phyloP scores from a whole-genome alignment of 2,329 filamentous ascomycete species.

The Mollisia scopiformis region DNA sequence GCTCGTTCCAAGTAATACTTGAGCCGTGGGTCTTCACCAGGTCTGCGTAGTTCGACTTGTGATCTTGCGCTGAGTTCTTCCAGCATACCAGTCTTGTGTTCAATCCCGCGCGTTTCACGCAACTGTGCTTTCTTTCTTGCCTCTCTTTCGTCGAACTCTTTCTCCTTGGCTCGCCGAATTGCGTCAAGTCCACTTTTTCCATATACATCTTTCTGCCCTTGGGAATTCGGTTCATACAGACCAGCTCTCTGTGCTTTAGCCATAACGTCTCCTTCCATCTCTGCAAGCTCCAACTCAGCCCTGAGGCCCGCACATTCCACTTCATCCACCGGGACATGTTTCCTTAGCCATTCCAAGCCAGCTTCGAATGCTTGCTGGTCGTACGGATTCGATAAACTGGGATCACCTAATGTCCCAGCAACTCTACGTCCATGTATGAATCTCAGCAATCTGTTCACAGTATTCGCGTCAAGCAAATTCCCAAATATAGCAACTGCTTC shows the following conservation, averaged over 20 bases:
- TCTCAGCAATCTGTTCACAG: slow-evolving; percentile 57
- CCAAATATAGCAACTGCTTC: slow-evolving; percentile 57
- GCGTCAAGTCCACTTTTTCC: slow-evolving; percentile 59
- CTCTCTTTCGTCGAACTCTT: slow-evolving; percentile 48
- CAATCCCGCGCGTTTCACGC: slow-evolving; percentile 44
- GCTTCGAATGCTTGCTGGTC: slow-evolving; percentile 42
- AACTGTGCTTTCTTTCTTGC: slow-evolving; percentile 41
- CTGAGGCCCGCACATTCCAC: slow-evolving; percentile 61
- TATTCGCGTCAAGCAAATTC: slow-evolving; percentile 43
- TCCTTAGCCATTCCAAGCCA: slow-evolving; percentile 59
- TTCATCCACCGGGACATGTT: slow-evolving; percentile 60
- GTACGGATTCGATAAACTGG: slow-evolving; percentile 42
- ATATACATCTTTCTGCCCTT: slow-evolving; percentile 49
- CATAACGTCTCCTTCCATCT: slow-evolving; percentile 47
- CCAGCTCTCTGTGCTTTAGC: slow-evolving; percentile 33
- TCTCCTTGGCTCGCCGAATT: slow-evolving; percentile 56
- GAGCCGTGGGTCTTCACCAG: slow-evolving; percentile 31
- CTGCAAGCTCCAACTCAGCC: slow-evolving; percentile 63
- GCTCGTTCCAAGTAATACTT: slow-evolving; percentile 44
- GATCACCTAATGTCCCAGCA: slow-evolving; percentile 65
- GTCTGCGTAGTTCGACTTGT: slow-evolving; percentile 31
- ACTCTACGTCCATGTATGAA: slow-evolving; percentile 66
- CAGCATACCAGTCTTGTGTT: slow-evolving; percentile 31
- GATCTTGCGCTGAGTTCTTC: slow-evolving; percentile 22
- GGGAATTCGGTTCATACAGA: slow-evolving; percentile 34